These are phyloP conservation scores for Leccinum pallidistipes DNA, from an alignment of 1,284 basidiomycete species.

Conservation along the genomic window DNA sequence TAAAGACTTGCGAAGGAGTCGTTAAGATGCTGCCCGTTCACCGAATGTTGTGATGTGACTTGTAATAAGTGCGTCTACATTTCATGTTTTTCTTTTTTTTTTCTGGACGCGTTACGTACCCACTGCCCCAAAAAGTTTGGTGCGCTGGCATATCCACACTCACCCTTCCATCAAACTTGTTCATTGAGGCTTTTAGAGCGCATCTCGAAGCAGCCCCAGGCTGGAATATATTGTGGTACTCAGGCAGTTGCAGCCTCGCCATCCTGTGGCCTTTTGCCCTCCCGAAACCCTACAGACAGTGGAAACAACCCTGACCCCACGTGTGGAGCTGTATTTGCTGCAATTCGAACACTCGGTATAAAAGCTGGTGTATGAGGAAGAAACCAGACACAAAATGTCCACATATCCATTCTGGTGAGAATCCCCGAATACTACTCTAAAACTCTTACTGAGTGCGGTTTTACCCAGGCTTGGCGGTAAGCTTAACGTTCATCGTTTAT, in stretches of 20 bases:
- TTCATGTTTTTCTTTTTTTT: neutral
- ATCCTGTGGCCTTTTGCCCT: slow-evolving; percentile 24
- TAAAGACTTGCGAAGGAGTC: neutral
- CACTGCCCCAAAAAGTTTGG: slow-evolving; percentile 3
- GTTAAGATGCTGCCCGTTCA: slow-evolving; percentile 9
- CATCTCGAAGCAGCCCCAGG: slow-evolving; percentile 1
- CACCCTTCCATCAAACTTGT: neutral
- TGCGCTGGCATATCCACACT: neutral
- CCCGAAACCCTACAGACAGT: neutral
- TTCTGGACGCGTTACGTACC: slow-evolving; percentile 16
- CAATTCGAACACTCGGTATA: slow-evolving; percentile 16
- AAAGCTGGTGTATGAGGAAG: slow-evolving; percentile 13
- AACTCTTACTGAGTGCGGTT: slow-evolving; percentile 8
- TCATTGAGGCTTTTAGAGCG: slow-evolving; percentile 4
- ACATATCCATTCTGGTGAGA: slow-evolving; percentile 65
- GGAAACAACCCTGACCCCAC: slow-evolving; percentile 3
- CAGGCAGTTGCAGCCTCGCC: neutral
- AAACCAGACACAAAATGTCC: slow-evolving; percentile 25
- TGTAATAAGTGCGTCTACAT: slow-evolving; percentile 1
- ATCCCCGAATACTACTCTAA: neutral
- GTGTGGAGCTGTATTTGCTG: slow-evolving; percentile 10
- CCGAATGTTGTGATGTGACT: slow-evolving; percentile 5
- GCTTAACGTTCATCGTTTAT: slow-evolving; percentile 16
- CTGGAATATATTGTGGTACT: slow-evolving; percentile 5
- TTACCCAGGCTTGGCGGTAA: slow-evolving; percentile 69